Evolutionary conservation across 352 stramenopile genomes (phyloP).

Genomic region (Globisporangium cederbergense): DNA sequence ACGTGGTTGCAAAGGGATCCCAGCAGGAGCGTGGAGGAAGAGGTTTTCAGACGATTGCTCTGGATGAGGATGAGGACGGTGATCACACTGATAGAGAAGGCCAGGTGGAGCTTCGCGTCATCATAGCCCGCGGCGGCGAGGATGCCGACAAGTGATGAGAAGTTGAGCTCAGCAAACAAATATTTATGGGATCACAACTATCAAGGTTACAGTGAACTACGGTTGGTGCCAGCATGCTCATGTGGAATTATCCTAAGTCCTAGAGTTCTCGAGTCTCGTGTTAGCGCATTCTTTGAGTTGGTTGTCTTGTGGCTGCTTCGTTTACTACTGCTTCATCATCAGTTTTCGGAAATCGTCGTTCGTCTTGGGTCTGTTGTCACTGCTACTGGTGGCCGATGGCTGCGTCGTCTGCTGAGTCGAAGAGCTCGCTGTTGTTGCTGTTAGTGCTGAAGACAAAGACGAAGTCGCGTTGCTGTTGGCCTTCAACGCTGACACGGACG

Average conservation of each 20-base stretch:
- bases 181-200: not conserved
- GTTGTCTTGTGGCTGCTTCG: not conserved
- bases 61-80: not conserved
- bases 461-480: not conserved
- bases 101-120: constrained; percentile 5
- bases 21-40: not conserved
- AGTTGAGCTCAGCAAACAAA: not conserved
- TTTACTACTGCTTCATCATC: constrained; percentile 38
- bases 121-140: not conserved
- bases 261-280: too few species aligned
- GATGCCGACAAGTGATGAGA: not conserved
- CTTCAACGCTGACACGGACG: not conserved
- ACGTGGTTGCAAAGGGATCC: not conserved
- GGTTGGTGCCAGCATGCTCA: too few species aligned
- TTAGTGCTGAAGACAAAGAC: not conserved
- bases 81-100: not conserved
- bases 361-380: constrained; percentile 38
- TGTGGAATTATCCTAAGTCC: not conserved
- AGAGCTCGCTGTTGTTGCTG: not conserved
- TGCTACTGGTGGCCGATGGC: not conserved
- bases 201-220: not conserved
- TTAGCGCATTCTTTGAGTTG: too few species aligned
- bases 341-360: constrained; percentile 74
- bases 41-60: constrained; percentile 1
- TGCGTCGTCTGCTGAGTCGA: not conserved